Conservation (phyloP, 495 filamentous ascomycete genomes). For the Aspergillus mulundensis region DNA sequence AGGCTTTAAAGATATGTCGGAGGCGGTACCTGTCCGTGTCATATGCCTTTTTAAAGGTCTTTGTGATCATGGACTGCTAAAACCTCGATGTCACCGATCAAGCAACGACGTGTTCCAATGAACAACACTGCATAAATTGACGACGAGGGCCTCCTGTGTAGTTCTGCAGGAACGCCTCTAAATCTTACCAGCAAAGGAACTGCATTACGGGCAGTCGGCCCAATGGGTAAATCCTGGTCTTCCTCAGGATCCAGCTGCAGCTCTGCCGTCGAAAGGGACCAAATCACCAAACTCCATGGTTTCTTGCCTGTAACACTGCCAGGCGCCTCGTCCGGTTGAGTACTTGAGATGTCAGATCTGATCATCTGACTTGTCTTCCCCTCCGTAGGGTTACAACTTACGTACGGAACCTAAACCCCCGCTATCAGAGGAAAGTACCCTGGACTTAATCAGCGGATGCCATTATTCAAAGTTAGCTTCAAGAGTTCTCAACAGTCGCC, state of each 20-base stretch:
- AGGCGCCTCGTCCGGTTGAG: not conserved
- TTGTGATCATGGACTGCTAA: not conserved
- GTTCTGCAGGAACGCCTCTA: conserved; percentile 7
- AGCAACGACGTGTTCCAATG: conserved; percentile 3
- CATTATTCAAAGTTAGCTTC: no score
- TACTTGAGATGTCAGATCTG: not conserved
- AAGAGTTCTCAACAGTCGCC: no score
- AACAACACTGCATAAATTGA: not conserved
- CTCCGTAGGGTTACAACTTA: no score
- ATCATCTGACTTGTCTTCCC: not conserved
- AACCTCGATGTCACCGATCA: not conserved
- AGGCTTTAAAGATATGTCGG: no score
- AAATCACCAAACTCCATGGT: not conserved
- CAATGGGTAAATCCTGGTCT: not conserved
- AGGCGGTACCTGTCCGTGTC: not conserved
- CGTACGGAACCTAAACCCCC: not conserved
- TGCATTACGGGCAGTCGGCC: not conserved
- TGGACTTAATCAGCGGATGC: no score
- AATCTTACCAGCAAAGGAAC: not conserved
- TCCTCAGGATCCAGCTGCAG: not conserved
- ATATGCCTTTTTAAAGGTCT: not conserved
- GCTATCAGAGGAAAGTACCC: no score
- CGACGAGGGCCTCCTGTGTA: not conserved
- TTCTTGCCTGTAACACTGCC: not conserved
- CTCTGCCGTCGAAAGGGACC: not conserved